Evolutionary conservation across 805 yeast species (phyloP).

Genomic region (Hanseniaspora meyeri): DNA sequence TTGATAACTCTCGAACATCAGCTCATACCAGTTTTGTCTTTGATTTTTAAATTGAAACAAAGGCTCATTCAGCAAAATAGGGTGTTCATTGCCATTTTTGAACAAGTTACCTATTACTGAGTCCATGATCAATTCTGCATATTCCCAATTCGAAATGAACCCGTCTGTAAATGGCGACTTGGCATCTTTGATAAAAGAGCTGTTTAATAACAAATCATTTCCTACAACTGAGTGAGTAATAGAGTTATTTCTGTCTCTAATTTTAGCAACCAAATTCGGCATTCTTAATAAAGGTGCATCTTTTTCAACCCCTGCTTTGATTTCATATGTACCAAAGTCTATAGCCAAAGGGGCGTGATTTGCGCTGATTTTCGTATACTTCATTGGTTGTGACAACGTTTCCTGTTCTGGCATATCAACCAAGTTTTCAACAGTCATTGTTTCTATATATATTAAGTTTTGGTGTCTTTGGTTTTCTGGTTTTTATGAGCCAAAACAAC

Average conservation of each 20-base stretch:
- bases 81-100: constrained; percentile 51
- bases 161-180: constrained; percentile 81
- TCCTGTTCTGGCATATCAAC: neutral
- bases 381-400: neutral
- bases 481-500: neutral
- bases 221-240: constrained; percentile 64
- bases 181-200: constrained; percentile 52
- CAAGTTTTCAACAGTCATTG: neutral
- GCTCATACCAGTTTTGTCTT: constrained; percentile 62
- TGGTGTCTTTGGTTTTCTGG: no score
- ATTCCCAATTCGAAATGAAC: constrained; percentile 84
- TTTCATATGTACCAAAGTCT: constrained; percentile 62
- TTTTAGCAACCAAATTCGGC: constrained; percentile 57
- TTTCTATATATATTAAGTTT: no score
- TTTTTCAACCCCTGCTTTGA: constrained; percentile 42
- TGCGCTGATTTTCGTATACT: neutral
- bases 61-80: constrained; percentile 68
- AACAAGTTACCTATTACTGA: constrained; percentile 72
- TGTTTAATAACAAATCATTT: constrained; percentile 63
- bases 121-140: constrained; percentile 68
- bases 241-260: constrained; percentile 62
- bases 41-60: constrained; percentile 61
- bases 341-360: constrained; percentile 62
- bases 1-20: constrained; percentile 68
- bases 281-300: constrained; percentile 42